Base-by-base conservation (phyloP, 768 basidiomycete species). In the Mycena chlorophos region DNA sequence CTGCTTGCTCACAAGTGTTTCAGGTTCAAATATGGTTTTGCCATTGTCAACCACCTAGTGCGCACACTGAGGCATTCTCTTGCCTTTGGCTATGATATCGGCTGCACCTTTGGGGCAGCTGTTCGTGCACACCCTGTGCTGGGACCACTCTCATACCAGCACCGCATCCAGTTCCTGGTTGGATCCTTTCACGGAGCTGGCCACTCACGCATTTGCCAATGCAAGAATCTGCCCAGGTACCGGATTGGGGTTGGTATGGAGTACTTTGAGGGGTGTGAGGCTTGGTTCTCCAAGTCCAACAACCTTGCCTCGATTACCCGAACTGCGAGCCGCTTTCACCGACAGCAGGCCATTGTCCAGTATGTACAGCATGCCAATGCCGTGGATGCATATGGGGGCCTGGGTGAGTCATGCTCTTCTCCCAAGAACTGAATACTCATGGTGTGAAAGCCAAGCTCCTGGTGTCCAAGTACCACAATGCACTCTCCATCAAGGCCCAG, bases 1-100 rank as follows among this genome's bases (percentile, higher is more conserved):
- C n/a, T n/a, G n/a, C n/a, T 51, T 37, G 31, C 31, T 29, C 3
- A 40, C 30, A n/a, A n/a, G 4, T 19, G 5, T 40, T 4, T 13
- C 27, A 51, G 50, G 19, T 31, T 17, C 20, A 51, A 51, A 26
- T 51, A 51, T 29, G 28, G 30, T n/a, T 57, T 55, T 17, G 52
- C 56, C 31, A 30, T 51, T n/a, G 23, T 29, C 16, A 43, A 31
- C 5, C 47, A 43, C 22, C 49, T 62, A 3, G 1, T 38, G 1
- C 22, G 34, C 19, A 37, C 38, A 2, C 29, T 55, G 16, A 28
- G 29, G 0, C 12, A 54, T 17, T 34, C 31, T 16, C 13, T 49
- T 13, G 52, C 20, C 1, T 17, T 40, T 3, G 58, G 55, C 2
- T 60, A 60, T 31, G 59, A 63, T 29, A 54, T 60, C 23, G 58